These are phyloP conservation scores for Dissophora globulifera DNA, from an alignment of 192 early-diverging fungal species.

Conservation along the genomic window DNA sequence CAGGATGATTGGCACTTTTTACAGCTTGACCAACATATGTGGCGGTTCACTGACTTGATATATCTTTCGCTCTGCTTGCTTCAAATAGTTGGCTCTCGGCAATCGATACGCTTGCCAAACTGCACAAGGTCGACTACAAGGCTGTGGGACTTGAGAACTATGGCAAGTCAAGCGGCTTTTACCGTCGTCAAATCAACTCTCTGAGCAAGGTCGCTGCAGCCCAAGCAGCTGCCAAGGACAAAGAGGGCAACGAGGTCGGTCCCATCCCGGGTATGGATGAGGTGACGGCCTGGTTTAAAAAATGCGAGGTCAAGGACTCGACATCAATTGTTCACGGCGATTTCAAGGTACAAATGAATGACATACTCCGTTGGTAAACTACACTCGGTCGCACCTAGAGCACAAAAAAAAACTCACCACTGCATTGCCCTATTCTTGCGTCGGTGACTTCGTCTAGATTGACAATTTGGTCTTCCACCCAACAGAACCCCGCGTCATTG, in stretches of 20 bases:
- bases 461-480: conserved; percentile 77
- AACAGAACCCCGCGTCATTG: conserved; percentile 77
- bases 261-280: conserved; percentile 74
- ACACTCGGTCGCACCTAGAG: too few relatives aligned
- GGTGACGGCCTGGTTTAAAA: conserved; percentile 79
- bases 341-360: conserved; percentile 80
- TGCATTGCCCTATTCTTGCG: too few relatives aligned
- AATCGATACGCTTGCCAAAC: conserved; percentile 78
- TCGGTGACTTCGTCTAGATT: conserved; percentile 20
- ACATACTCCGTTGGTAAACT: too few relatives aligned
- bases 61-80: too few relatives aligned
- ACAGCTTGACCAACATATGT: too few relatives aligned
- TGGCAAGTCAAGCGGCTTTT: conserved; percentile 78
- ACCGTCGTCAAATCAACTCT: conserved; percentile 84
- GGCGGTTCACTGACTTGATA: too few relatives aligned
- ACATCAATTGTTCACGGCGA: conserved; percentile 93
- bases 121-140: conserved; percentile 79
- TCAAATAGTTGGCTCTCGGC: conserved; percentile 80
- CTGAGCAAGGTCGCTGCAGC: conserved; percentile 69
- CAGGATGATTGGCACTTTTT: too few relatives aligned
- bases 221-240: conserved; percentile 76
- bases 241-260: conserved; percentile 68
- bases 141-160: conserved; percentile 75
- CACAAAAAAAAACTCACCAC: too few relatives aligned
- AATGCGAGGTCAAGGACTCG: conserved; percentile 75